Evolutionary conservation across 768 basidiomycete genomes (phyloP), one percentile per base, ranked within the genome.

Genomic region (Filobasidium floriforme): DNA sequence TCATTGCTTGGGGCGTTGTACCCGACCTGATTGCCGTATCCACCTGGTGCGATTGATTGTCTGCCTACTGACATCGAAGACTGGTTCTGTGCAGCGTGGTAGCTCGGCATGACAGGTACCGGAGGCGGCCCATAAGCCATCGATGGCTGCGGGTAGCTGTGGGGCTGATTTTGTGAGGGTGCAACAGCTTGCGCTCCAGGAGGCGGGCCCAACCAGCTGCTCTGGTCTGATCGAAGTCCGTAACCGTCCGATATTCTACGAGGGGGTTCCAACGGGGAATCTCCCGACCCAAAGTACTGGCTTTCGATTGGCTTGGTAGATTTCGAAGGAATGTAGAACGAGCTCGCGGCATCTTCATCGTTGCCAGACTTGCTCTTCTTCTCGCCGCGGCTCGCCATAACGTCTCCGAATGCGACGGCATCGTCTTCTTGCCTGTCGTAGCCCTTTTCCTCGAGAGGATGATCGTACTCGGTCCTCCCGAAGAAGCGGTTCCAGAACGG

Each of bases 251-350:
- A 49, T 2, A 18, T 15, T 14, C 46, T 49, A 3, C 32, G 32
- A 37, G 46, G 46, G 15, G 15, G 12, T 57, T 24, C 54, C 24
- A 28, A 24, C 26, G 54, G 54, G 15, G 19, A 57, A 57, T 24
- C 54, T 24, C 54, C 54, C 24, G 54, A 24, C 54, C 54, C 54
- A 28, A 57, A 57, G 26, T 26, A 24, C 26, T 57, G 22, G 15
- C 54, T 57, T 15, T 57, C 54, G n/a, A 57, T 57, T 4, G 54
- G 54, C 7, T 32, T 24, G 7, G 54, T 57, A 28, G 24, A 26
- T 15, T 57, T 57, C 2, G 54, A 57, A 15, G 54, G 54, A 57
- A 57, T 24, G 54, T 57, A 57, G 24, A 57, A 57, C 24, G 54
- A 57, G 54, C 54, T 57, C 14, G 54, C 54, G 19, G 12, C 29